Evolutionary conservation across 2,329 filamentous ascomycete species (phyloP), one percentile per base, ranked within the genome.

Genomic region (Clonostachys solani): DNA sequence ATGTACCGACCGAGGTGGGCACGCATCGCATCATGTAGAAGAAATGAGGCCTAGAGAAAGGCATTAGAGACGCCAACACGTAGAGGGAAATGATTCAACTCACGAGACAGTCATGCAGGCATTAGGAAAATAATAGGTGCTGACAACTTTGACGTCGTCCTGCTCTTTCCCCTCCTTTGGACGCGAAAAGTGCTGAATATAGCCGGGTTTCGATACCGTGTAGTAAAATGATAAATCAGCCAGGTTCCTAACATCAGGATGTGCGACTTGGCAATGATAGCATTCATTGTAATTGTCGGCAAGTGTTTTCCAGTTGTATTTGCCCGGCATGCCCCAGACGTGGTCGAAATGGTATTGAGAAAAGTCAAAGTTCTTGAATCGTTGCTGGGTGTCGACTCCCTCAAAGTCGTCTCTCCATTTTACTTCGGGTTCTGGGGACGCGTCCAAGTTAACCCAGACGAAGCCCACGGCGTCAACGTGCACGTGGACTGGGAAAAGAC

Each of bases 241-340:
- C n/a, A 83, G 68, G 36, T 68, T 66, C 5, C 75, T 69, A 33
- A 83, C 75, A 48, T 80, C 77, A 3, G 81, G 78, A 53, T 83
- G 79, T 3, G 78, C 74, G 1, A 74, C 77, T 43, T 74, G 73
- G 65, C 79, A 83, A 65, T 84, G 80, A 54, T 84, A 84, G 57
- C 80, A 84, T 57, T 81, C 80, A 57, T 84, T 84, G 67, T 82
- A 84, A 65, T 84, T 83, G 57, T 79, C 73, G 49, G 60, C 59
- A 40, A 81, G 63, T 17, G 75, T 74, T 63, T 82, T 82, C 79
- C 79, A 83, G 64, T 82, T 81, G 57, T 74, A 78, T 33, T 73
- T 68, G 0, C 73, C 74, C 42, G 78, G 71, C 71, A 80, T 74
- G 52, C 78, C 71, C 75, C 77, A 82, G 33, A 63, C 62, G 55